Base-by-base conservation (phyloP, 1,284 basidiomycete genomes). In the Leccinum subfulvum region DNA sequence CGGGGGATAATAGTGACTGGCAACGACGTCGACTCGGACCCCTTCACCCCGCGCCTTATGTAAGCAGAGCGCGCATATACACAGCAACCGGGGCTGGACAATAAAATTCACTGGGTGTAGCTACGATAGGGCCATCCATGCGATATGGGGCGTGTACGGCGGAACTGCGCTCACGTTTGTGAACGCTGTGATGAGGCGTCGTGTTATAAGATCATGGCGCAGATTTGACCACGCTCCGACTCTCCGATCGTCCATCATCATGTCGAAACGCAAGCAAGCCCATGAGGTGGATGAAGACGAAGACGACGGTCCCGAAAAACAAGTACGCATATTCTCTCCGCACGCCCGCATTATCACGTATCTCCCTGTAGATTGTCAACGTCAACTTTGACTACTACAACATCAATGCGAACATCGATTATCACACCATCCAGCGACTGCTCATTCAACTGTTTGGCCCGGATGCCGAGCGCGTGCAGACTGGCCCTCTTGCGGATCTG, bases 321-420 rank as follows among this genome's bases (percentile, higher is more conserved):
- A 21, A 21, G 21, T 21, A 21, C 21, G 21, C 21, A 21, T 21
- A 21, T 23, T 5, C 1, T 4, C 7, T 21, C 30, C 4, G 5
- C 33, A 11, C 13, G 30, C 13, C 4, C 13, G 6, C 35, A 28
- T 13, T 14, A 13, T 41, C 16, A 56, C 23, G 16, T 14, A 26
- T n/a, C 14, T 14, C 26, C 30, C 30, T 4, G 2, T 21, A 53
- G 4, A 28, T 88, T 77, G 81, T 92, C 73, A 85, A 97, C 75
- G 91, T 97, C 69, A 89, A 93, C 71, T 97, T 97, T 73, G 94
- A 96, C 69, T 97, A 96, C 75, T 94, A 92, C 82, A 89, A 92
- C 75, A 86, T 93, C 4, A 89, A 92, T 68, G 84, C 90, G 2
- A 82, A 83, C 55, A 82, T 93, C 64, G 95, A 98, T 79, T 95